These are phyloP conservation scores for Talaromyces verruculosus DNA, from an alignment of 2,329 filamentous ascomycete genomes.

Conservation along the genomic window DNA sequence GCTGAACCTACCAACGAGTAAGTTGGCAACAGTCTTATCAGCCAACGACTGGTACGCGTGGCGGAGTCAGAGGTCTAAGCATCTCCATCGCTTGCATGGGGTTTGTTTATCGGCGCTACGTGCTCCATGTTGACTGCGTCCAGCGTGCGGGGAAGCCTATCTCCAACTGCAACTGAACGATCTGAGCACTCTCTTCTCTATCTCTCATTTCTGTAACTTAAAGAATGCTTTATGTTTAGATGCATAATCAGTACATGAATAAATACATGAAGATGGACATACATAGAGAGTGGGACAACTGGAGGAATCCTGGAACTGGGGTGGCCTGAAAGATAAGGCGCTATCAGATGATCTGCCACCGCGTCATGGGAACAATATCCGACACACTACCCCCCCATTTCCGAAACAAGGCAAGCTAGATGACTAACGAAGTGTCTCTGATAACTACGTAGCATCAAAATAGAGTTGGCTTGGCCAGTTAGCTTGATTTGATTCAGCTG, in stretches of 20 bases:
- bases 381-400: background rate
- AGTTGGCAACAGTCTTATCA: background rate
- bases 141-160: background rate
- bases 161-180: background rate
- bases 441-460: background rate
- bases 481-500: background rate
- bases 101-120: background rate
- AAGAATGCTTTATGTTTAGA: background rate
- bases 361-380: slow-evolving; percentile 5
- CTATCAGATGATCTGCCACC: slow-evolving; percentile 3
- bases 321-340: background rate
- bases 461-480: background rate
- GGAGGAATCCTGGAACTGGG: no score
- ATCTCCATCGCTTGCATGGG: background rate
- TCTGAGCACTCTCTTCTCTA: background rate
- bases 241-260: no score
- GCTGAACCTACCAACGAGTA: background rate
- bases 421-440: background rate
- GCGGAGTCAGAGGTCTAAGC: slow-evolving; percentile 4
- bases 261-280: background rate
- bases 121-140: background rate
- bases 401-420: background rate
- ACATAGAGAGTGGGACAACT: background rate
- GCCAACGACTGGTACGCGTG: slow-evolving; percentile 1
- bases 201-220: background rate